These are phyloP conservation scores for Penicillium alfredii DNA, from an alignment of 495 filamentous ascomycete species.

Conservation along the genomic window DNA sequence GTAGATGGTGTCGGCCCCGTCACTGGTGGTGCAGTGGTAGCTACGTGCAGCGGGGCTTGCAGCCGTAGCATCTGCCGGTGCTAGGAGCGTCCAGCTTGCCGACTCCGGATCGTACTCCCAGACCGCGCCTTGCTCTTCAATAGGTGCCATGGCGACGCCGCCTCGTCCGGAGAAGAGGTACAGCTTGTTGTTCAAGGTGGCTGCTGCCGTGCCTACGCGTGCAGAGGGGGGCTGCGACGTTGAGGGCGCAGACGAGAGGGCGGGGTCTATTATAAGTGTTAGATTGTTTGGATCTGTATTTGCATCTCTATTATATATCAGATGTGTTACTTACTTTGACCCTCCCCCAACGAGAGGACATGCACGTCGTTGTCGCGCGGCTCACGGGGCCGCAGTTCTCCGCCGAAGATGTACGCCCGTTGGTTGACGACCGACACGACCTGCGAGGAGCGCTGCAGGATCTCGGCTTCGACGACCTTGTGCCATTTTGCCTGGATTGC, in stretches of 20 bases:
- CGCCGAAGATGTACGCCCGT: constrained; percentile 50
- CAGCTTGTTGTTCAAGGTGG: constrained; percentile 36
- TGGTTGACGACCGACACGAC: constrained; percentile 59
- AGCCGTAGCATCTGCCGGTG: constrained; percentile 10
- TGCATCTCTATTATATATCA: no score
- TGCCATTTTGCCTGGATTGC: constrained; percentile 20
- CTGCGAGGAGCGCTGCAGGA: constrained; percentile 65
- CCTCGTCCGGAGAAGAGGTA: constrained; percentile 55
- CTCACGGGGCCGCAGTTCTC: constrained; percentile 36
- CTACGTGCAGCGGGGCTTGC: constrained; percentile 37
- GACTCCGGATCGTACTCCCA: constrained; percentile 39
- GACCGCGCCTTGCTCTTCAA: constrained; percentile 48
- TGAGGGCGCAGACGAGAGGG: constrained; percentile 4
- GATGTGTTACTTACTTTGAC: no score
- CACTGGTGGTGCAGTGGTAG: constrained; percentile 41
- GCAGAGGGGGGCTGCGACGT: constrained; percentile 28
- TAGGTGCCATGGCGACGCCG: constrained; percentile 45
- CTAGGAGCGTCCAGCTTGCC: constrained; percentile 23
- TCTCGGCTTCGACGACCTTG: constrained; percentile 19
- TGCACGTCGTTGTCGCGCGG: constrained; percentile 67
- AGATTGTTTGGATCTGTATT: no score
- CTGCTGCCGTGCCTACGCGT: constrained; percentile 46
- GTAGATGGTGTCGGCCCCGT: constrained; percentile 53
- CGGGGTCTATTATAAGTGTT: constrained; percentile 3
- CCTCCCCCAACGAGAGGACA: constrained; percentile 49